Evolutionary conservation across 768 basidiomycete species (phyloP).

Genomic region (Dacryopinax primogenitus): DNA sequence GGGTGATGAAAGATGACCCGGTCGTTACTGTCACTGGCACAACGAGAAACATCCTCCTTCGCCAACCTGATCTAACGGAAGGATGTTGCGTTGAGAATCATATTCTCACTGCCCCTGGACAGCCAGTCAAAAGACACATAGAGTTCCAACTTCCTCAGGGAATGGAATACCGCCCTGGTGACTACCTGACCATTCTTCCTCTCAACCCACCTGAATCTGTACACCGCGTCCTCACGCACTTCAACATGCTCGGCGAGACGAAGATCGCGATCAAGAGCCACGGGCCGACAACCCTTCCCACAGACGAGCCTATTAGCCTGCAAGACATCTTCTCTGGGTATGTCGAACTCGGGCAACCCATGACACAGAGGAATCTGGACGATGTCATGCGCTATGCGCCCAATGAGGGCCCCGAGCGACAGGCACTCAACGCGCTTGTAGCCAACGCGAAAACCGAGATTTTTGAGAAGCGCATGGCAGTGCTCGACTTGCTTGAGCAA

Average conservation of each 20-base stretch:
- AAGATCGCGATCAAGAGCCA: slow-evolving; percentile 27
- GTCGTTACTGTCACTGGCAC: background rate
- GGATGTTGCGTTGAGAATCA: slow-evolving; percentile 33
- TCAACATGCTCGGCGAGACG: slow-evolving; percentile 16
- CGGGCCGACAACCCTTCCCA: slow-evolving; percentile 33
- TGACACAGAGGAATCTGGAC: slow-evolving; percentile 34
- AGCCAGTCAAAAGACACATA: slow-evolving; percentile 33
- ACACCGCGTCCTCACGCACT: slow-evolving; percentile 12
- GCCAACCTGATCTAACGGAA: slow-evolving; percentile 31
- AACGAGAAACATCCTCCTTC: slow-evolving; percentile 27
- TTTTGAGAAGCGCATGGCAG: slow-evolving; percentile 29
- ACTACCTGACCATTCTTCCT: slow-evolving; percentile 36
- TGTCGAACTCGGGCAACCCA: slow-evolving; percentile 39
- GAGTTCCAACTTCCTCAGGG: slow-evolving; percentile 34
- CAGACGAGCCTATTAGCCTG: slow-evolving; percentile 30
- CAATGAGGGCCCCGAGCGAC: slow-evolving; percentile 20
- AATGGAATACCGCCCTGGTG: slow-evolving; percentile 33
- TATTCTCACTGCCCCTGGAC: slow-evolving; percentile 31
- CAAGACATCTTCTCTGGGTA: slow-evolving; percentile 33
- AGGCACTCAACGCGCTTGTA: slow-evolving; percentile 25
- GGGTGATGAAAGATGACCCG: background rate
- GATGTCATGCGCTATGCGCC: slow-evolving; percentile 24
- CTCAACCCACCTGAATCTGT: slow-evolving; percentile 14
- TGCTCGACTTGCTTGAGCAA: slow-evolving; percentile 34
- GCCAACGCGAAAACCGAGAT: slow-evolving; percentile 28